A percentile compares a stretch with the other conserved stretches of the same genome.
phyloP scores from a whole-genome alignment of 257 asterid genomes.

The Euphrasia confusa region DNA sequence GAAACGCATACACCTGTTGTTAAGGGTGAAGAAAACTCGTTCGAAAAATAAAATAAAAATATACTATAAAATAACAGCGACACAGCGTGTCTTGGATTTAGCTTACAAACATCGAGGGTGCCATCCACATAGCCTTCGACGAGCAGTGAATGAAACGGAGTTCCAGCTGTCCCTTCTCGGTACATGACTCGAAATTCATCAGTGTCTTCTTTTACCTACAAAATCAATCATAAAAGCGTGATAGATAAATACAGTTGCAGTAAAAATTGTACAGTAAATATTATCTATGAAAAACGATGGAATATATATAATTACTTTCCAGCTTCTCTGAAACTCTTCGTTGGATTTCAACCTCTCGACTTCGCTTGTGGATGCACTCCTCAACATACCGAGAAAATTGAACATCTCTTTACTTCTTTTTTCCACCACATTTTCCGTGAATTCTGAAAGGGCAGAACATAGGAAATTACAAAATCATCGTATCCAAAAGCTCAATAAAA shows the following conservation, averaged over 20 bases:
- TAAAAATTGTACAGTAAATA: too few species aligned
- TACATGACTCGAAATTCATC: constrained; percentile 90
- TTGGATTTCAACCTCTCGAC: constrained; percentile 25
- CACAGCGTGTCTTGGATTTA: constrained; percentile 10
- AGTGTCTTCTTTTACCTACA: constrained; percentile 78
- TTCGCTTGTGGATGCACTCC: constrained; percentile 57
- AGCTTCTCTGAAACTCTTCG: constrained; percentile 37
- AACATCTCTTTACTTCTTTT: constrained; percentile 66
- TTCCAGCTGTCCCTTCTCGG: constrained; percentile 74
- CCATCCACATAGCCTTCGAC: constrained; percentile 93
- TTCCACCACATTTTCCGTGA: constrained; percentile 40
- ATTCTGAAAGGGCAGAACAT: constrained; percentile 40
- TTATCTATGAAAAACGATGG: neutral
- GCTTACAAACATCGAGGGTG: constrained; percentile 89
- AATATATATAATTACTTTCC: constrained; percentile 57
- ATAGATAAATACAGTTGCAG: neutral
- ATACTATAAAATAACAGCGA: neutral
- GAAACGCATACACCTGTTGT: constrained; percentile 86
- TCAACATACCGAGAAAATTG: constrained; percentile 59
- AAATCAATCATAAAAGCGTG: neutral
- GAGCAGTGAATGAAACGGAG: constrained; percentile 78
- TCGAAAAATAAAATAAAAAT: constrained; percentile 13
- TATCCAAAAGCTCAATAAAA: neutral
- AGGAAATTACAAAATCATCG: neutral
- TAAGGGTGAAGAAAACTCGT: constrained; percentile 11